Base-by-base conservation (phyloP, 1,284 basidiomycete species). In the Leucoagaricus sp. region DNA sequence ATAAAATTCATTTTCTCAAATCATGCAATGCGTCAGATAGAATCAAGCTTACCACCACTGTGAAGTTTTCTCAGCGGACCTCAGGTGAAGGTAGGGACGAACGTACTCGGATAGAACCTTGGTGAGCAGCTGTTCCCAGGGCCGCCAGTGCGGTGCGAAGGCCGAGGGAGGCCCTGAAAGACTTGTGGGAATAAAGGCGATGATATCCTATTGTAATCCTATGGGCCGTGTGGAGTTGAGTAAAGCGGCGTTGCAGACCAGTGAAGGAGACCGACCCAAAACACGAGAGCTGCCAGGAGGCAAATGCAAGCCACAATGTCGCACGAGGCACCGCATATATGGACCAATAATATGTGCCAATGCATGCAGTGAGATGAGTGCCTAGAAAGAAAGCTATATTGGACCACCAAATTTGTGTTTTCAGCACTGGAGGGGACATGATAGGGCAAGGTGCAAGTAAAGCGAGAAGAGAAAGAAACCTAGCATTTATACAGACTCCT, bases 201-300 rank as follows among this genome's bases (percentile, higher is more conserved):
- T 92, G 89, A 67, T 92, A 91, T 2, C 89, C 89, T 64, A 88
- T 77, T 0, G 87, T 89, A 52, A 90, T 84, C 0, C 87, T 87
- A 60, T 6, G 19, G 42, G 33, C 12, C 15, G 49, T 52, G 34
- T 31, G 15, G 23, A 53, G 42, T 34, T 42, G 29, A 50, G 25
- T 40, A 52, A 25, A n/a, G n/a, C 23, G 57, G 33, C n/a, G 26
- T 17, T 38, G 36, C 56, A 34, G 33, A 31, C 36, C 21, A 15
- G 31, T 41, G 26, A 48, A 26, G n/a, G 23, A 49, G 19, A 64
- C 68, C 47, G 63, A 86, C 88, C 87, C 87, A 67, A 90, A 87
- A 49, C 81, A 82, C 8, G 87, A 83, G n/a, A 86, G 64, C 64
- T 91, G 89, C 87, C 86, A 91, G 8, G 81, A 72, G 1, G 81